Evolutionary conservation across 2,329 filamentous ascomycete species (phyloP), one percentile per base, ranked within the genome.

Genomic region (Mollisiaceae sp.): DNA sequence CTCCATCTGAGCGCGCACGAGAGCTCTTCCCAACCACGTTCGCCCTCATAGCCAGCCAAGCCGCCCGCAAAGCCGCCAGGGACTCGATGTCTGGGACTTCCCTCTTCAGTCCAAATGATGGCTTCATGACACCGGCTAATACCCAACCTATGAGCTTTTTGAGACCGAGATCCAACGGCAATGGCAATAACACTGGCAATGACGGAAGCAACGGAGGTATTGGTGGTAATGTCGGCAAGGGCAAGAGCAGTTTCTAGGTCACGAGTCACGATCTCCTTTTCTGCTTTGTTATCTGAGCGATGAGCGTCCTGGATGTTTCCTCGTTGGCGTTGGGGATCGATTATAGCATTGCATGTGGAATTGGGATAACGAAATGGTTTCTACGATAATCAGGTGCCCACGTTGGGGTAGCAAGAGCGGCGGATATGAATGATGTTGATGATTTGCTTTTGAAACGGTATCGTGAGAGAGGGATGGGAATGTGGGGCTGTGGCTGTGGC

Each of bases 1-100:
- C 73, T 56, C 71, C 75, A 9, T 77, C 73, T 62, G 74, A 77
- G 52, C 70, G 75, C 24, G 69, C 75, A 15, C 75, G 76, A 57
- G 74, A 78, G 56, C 71, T 76, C 32, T 70, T 75, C 12, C 75
- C 77, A 57, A 67, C 72, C n/a, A 66, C 75, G 1, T 73, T 71
- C 22, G 72, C 71, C 63, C 72, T 67, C 60, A 65, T 64, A n/a
- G 20, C 45, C 2, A 50, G n/a, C 45, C 4, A 20, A 36, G 71
- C 71, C 4, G 60, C 75, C 2, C 70, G 75, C 47, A 67, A 70
- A 0, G 74, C 70, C 22, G 76, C 76, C 0, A 77, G 77, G 75
- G 74, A 71, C 43, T 75, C 74, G 14, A 64, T 63, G 1, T 54
- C 50, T 35, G 50, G 20, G 4, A 20, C 8, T 14, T 20, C 27